Evolutionary conservation across 345 rosid species (phyloP), one percentile per base, ranked within the genome.

Genomic region (Brassica juncea): DNA sequence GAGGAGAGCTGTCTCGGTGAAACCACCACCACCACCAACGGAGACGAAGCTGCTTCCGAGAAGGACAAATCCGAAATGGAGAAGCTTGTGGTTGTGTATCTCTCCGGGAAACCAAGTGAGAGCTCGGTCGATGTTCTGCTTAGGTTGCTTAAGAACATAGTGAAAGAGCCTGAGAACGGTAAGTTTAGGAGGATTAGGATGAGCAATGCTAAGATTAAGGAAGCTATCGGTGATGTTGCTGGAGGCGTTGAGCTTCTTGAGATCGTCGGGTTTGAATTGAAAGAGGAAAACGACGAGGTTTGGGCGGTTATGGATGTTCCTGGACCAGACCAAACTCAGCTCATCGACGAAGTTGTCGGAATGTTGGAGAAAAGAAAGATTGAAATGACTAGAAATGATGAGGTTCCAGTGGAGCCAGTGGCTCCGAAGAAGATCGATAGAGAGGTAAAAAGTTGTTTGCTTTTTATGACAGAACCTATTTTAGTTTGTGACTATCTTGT

Each of bases 231-330:
- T 54, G 94, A 94, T 66, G 92, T 91, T 73, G 76, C 86, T 0
- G 99, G 97, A 73, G 97, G 94, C 55, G 70, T 92, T 66, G 97
- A 91, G 82, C 68, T 92, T 78, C 87, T 94, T 84, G 94, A 91
- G 83, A 37, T 78, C 73, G 86, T 87, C 54, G 99, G 97, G 9
- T 94, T 94, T 66, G 68, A 75, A 66, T 80, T 91, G 86, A 91
- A 75, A 79, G 95, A 91, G 39, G 97, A 89, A 21, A 82, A 78
- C 39, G 97, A 84, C 14, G 98, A 94, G 81, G 80, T 92, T 85
- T 94, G 93, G 93, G 97, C 94, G 1, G 76, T 83, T 49, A 88
- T 94, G 91, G 94, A 87, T 54, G 87, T 77, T 62, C 97, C 97
- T 5, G 68, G 74, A 0, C 68, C 82, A 78, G 88, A 87, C 67